These are phyloP conservation scores for Talaromyces sp. DNA, from an alignment of 2,329 filamentous ascomycete genomes.

Conservation along the genomic window DNA sequence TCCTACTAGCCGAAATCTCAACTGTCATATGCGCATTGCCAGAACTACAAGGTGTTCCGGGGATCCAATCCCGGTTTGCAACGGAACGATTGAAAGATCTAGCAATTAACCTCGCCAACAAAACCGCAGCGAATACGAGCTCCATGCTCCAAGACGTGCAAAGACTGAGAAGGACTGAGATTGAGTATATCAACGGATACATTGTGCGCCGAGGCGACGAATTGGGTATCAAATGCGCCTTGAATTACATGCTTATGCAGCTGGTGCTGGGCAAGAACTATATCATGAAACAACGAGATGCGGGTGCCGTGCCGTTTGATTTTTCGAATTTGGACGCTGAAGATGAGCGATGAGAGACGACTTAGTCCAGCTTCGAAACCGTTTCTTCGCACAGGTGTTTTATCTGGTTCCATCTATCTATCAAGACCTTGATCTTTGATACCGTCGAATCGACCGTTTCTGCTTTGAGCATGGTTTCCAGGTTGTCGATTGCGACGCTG, in stretches of 20 bases:
- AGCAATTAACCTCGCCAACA: slow-evolving; percentile 50
- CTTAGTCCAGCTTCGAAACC: slow-evolving; percentile 9
- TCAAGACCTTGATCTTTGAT: slow-evolving; percentile 22
- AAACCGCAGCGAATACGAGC: slow-evolving; percentile 55
- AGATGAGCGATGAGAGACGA: slow-evolving; percentile 2
- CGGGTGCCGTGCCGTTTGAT: slow-evolving; percentile 29
- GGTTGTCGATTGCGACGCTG: slow-evolving; percentile 19
- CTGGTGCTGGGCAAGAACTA: slow-evolving; percentile 66
- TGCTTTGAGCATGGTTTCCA: slow-evolving; percentile 16
- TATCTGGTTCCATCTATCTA: slow-evolving; percentile 38
- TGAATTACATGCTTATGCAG: slow-evolving; percentile 68
- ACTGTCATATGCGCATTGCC: slow-evolving; percentile 68
- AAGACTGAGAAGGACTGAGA: slow-evolving; percentile 61
- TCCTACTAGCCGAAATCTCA: slow-evolving; percentile 69
- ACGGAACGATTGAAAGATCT: slow-evolving; percentile 58
- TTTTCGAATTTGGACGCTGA: slow-evolving; percentile 11
- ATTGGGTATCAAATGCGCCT: slow-evolving; percentile 64
- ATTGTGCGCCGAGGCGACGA: slow-evolving; percentile 69
- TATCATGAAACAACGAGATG: slow-evolving; percentile 33
- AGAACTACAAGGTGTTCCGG: slow-evolving; percentile 61
- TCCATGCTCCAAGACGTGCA: slow-evolving; percentile 65
- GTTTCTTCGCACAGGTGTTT: slow-evolving; percentile 26
- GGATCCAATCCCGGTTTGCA: slow-evolving; percentile 55
- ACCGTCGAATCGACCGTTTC: slow-evolving; percentile 13
- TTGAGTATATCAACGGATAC: slow-evolving; percentile 85